phyloP scores from a whole-genome alignment of 2,329 filamentous ascomycete genomes.

The Neofusicoccum umdonicola region DNA sequence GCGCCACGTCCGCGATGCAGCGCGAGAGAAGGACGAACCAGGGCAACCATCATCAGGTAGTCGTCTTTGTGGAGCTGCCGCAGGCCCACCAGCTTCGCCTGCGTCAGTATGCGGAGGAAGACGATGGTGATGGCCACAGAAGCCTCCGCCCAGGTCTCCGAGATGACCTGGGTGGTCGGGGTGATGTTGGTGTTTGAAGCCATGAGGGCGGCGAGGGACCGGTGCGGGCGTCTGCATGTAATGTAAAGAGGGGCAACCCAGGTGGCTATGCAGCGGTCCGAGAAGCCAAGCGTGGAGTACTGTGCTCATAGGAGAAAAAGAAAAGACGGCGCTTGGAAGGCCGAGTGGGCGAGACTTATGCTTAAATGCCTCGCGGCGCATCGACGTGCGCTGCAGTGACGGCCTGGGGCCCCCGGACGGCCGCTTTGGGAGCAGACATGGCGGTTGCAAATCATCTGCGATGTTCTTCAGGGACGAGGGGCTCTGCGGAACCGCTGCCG shows the following conservation, averaged over 20 bases:
- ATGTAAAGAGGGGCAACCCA: neutral
- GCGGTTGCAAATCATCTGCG: neutral
- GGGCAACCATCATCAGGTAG: neutral
- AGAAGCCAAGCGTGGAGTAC: neutral
- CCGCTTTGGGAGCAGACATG: neutral
- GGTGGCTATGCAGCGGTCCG: neutral
- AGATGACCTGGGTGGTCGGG: neutral
- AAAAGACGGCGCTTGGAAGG: neutral
- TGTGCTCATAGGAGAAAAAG: neutral
- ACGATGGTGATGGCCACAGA: neutral
- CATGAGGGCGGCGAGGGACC: neutral
- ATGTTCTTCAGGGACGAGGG: neutral
- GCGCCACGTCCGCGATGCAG: neutral
- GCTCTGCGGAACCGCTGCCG: neutral
- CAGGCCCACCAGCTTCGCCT: neutral
- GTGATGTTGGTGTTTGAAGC: neutral
- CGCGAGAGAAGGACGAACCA: neutral
- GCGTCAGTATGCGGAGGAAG: neutral
- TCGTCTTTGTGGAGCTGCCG: neutral
- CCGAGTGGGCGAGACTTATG: neutral
- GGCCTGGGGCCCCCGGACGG: neutral
- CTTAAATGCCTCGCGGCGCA: neutral
- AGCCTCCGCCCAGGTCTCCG: neutral
- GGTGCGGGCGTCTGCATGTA: neutral
- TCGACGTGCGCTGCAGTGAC: neutral